phyloP scores from a whole-genome alignment of 495 filamentous ascomycete genomes.

The Cercophora scortea region DNA sequence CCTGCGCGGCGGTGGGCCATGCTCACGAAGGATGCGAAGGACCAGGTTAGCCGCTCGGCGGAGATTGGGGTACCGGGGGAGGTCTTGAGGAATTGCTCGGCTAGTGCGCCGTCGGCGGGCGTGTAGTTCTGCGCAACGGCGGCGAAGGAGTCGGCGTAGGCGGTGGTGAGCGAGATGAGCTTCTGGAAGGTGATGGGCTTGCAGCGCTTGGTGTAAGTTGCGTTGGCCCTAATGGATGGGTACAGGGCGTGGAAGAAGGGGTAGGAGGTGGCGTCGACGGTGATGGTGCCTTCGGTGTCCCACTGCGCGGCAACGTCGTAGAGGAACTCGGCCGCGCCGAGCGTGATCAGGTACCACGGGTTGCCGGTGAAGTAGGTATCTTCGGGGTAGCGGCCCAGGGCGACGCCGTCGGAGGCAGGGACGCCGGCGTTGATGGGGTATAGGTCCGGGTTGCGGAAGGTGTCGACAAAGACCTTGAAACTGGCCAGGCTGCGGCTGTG shows the following conservation, averaged over 20 bases:
- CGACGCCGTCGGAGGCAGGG: constrained; percentile 38
- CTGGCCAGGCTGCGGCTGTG: constrained; percentile 51
- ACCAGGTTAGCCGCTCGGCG: constrained; percentile 58
- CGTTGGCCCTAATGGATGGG: constrained; percentile 31
- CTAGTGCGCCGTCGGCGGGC: constrained; percentile 44
- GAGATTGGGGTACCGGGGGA: constrained; percentile 41
- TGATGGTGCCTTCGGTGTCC: constrained; percentile 40
- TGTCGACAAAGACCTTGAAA: constrained; percentile 54
- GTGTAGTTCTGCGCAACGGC: constrained; percentile 43
- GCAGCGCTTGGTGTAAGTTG: constrained; percentile 31
- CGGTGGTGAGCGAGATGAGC: constrained; percentile 39
- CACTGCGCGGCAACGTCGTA: constrained; percentile 54
- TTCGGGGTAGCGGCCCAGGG: constrained; percentile 60
- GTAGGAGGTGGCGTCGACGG: constrained; percentile 40
- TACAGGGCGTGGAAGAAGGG: constrained; percentile 48
- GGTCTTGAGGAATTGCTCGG: constrained; percentile 51
- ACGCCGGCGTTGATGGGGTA: constrained; percentile 49
- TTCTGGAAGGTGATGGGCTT: constrained; percentile 24
- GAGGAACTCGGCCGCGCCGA: constrained; percentile 53
- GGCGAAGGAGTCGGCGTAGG: constrained; percentile 56
- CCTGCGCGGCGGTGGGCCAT: constrained; percentile 37
- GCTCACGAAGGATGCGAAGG: constrained; percentile 51
- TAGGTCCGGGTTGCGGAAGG: constrained; percentile 41
- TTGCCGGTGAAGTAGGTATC: constrained; percentile 57
- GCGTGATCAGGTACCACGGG: constrained; percentile 55